Evolutionary conservation across 768 basidiomycete species (phyloP).

Genomic region (Kwoniella newhampshirensis): DNA sequence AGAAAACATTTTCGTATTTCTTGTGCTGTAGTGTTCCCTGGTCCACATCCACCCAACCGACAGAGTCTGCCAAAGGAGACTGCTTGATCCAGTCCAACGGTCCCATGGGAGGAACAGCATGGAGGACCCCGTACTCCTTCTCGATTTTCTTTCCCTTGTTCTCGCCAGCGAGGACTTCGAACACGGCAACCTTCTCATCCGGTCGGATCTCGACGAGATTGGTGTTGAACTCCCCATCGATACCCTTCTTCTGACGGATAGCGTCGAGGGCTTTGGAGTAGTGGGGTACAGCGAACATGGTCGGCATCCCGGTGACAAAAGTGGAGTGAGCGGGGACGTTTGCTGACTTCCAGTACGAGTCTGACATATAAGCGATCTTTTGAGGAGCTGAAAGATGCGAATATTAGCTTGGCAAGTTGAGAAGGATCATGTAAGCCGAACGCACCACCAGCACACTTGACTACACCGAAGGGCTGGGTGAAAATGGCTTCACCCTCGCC

Average conservation of each 20-base stretch:
- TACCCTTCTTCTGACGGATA: constrained; percentile 72
- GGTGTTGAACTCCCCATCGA: constrained; percentile 77
- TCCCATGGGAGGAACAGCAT: constrained; percentile 90
- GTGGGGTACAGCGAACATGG: constrained; percentile 96
- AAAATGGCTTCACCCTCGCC: constrained; percentile 79
- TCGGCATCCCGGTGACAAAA: constrained; percentile 87
- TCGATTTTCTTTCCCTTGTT: constrained; percentile 62
- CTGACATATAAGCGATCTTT: constrained; percentile 48
- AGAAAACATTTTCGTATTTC: constrained; percentile 82
- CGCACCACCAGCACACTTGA: constrained; percentile 75
- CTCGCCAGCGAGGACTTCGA: constrained; percentile 67
- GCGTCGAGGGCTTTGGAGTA: constrained; percentile 83
- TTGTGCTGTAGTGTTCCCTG: constrained; percentile 75
- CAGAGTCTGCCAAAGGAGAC: constrained; percentile 62
- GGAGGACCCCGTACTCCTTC: constrained; percentile 77
- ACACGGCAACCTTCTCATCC: constrained; percentile 73
- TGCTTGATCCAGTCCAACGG: constrained; percentile 68
- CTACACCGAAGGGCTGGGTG: constrained; percentile 85
- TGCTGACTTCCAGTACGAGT: constrained; percentile 65
- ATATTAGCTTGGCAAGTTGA: background rate
- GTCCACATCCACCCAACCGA: constrained; percentile 89
- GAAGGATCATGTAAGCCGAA: background rate
- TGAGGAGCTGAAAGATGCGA: constrained; percentile 29
- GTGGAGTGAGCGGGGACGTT: constrained; percentile 64
- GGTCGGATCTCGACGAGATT: constrained; percentile 76